phyloP scores from a whole-genome alignment of 1,284 basidiomycete species.

The Sparassis latifolia region DNA sequence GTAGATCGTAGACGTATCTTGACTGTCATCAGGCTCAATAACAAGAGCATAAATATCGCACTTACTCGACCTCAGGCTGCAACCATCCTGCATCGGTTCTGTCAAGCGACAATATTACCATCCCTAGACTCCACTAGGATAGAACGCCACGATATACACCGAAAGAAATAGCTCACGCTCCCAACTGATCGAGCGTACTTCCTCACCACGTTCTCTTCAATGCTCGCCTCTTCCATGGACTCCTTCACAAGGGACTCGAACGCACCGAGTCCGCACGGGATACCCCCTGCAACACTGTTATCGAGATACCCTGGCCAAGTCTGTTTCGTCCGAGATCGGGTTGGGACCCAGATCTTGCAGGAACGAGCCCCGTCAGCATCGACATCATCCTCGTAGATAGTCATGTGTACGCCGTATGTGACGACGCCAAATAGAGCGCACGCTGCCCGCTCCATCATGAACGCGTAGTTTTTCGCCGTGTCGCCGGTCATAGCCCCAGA shows the following conservation, averaged over 20 bases:
- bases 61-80: conserved; percentile 82
- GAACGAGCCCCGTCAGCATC: conserved; percentile 37
- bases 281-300: conserved; percentile 77
- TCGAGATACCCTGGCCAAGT: conserved; percentile 81
- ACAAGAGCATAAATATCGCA: background rate
- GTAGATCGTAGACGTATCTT: conserved; percentile 79
- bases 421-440: conserved; percentile 86
- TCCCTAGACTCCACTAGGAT: no score
- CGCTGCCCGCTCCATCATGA: conserved; percentile 86
- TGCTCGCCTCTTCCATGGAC: conserved; percentile 87
- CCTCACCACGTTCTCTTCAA: conserved; percentile 57
- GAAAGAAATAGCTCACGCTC: conserved; percentile 62
- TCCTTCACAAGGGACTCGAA: conserved; percentile 87
- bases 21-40: conserved; percentile 2
- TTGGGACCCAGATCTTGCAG: conserved; percentile 77
- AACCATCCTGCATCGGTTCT: conserved; percentile 71
- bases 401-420: conserved; percentile 87
- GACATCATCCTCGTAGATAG: conserved; percentile 46
- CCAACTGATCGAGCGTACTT: conserved; percentile 54
- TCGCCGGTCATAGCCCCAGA: conserved; percentile 14
- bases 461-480: conserved; percentile 54
- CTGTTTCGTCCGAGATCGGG: conserved; percentile 78
- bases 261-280: conserved; percentile 66
- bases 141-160: conserved; percentile 31
- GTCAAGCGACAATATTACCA: conserved; percentile 2